phyloP scores from a whole-genome alignment of 805 yeast genomes.

The Kodamaea leandrae region DNA sequence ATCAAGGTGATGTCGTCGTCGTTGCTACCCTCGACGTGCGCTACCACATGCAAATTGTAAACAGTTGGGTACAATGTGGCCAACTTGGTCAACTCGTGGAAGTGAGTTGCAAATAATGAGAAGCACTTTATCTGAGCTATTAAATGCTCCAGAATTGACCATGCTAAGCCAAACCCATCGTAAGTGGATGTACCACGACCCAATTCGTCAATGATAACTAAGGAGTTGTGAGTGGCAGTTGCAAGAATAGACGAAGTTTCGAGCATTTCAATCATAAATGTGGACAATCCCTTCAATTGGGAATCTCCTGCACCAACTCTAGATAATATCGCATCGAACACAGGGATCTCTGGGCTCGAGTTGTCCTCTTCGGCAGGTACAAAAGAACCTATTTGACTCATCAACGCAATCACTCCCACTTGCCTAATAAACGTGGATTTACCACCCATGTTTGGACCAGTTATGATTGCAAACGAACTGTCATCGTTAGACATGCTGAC shows the following conservation, averaged over 20 bases:
- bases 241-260: conserved; percentile 87
- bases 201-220: conserved; percentile 88
- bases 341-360: conserved; percentile 61
- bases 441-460: conserved; percentile 98
- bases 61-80: conserved; percentile 64
- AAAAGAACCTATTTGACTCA: conserved; percentile 89
- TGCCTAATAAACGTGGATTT: conserved; percentile 91
- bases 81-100: conserved; percentile 88
- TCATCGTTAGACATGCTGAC: conserved; percentile 54
- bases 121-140: conserved; percentile 70
- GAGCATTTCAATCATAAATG: conserved; percentile 95
- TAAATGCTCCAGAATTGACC: conserved; percentile 90
- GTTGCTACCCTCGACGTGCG: conserved; percentile 64
- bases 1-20: conserved; percentile 74
- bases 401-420: conserved; percentile 77
- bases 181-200: conserved; percentile 90
- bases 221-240: conserved; percentile 72
- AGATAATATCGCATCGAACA: conserved; percentile 89
- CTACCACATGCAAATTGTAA: conserved; percentile 86
- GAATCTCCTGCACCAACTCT: conserved; percentile 99
- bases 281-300: conserved; percentile 93
- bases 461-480: conserved; percentile 75
- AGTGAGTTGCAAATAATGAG: conserved; percentile 93
- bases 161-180: conserved; percentile 97
- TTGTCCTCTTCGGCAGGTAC: conserved; percentile 59